Base-by-base conservation (phyloP, 2,329 filamentous ascomycete genomes). In the Didymella arachidicola region DNA sequence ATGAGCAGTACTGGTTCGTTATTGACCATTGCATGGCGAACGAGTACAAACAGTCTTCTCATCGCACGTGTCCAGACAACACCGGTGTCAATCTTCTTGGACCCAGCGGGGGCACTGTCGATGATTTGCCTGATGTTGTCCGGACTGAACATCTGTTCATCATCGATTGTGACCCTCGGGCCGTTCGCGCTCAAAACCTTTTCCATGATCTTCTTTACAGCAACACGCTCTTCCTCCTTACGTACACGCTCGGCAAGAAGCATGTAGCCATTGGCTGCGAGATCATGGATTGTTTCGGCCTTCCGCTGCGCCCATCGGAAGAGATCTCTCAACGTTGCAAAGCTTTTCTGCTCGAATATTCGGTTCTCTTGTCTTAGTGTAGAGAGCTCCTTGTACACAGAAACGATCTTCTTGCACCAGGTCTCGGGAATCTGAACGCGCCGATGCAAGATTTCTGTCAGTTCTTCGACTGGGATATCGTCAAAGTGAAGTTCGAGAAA, bases 401-500 rank as follows among this genome's bases (percentile, higher is more conserved):
- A 86, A 3, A 99, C 95, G 58, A 99, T 98, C 50, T 91, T 87
- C 63, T 87, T 87, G 73, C 94, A 97, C 80, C 97, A 95, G 0
- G 93, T 94, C 4, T 94, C 92, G 0, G 95, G 92, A 14, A 96
- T 93, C 68, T 93, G 87, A 59, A 93, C 96, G 60, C 96, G 86
- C 72, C 92, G 89, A 72, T 96, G 91, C 32, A 99, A 76, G 68
- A 99, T 99, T 41, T 88, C 91, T 70, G 96, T 92, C 43, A 99
- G 80, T 73, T 99, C 96, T 63, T 92, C 89, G 72, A 98, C 92
- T 0, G 95, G 95, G 25, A 99, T 99, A 71, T 99, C 96, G 68
- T 98, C 95, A 70, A 97, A 98, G 76, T 99, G 95, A 4, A 99
- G 82, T 77, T 99, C 95, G 3, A 99, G 84, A 70, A 99, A 99